phyloP scores from a whole-genome alignment of 139 green algal species.

The Diplosphaera chodatii region DNA sequence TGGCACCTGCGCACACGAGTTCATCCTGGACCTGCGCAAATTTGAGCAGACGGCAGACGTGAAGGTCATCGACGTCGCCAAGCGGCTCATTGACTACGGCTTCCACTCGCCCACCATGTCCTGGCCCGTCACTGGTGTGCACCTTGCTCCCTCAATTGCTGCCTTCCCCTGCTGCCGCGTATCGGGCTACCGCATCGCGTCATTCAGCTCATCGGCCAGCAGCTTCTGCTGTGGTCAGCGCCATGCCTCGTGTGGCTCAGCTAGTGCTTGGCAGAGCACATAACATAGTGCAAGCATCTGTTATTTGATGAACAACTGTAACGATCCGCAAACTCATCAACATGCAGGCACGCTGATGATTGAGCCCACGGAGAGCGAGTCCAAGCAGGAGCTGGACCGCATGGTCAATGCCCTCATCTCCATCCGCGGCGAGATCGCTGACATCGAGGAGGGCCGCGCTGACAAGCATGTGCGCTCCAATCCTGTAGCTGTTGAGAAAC shows the following conservation, averaged over 20 bases:
- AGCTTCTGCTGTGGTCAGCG: no score
- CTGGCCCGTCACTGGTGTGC: conserved; percentile 83
- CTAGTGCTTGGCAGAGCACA: no score
- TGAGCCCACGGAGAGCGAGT: conserved; percentile 94
- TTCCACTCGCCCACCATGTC: conserved; percentile 99
- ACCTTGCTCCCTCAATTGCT: no score
- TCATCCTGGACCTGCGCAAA: conserved; percentile 91
- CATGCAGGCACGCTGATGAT: conserved; percentile 93
- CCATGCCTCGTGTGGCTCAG: no score
- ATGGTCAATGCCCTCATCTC: conserved; percentile 94
- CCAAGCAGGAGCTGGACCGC: conserved; percentile 87
- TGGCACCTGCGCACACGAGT: conserved; percentile 98
- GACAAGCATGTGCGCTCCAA: no score
- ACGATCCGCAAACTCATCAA: no score
- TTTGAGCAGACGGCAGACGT: conserved; percentile 33
- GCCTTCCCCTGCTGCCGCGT: no score
- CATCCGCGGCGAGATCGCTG: conserved; percentile 87
- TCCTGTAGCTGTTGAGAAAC: no score
- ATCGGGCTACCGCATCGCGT: no score
- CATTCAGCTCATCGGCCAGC: no score
- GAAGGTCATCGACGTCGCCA: conserved; percentile 93
- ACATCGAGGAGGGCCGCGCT: conserved; percentile 71
- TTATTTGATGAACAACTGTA: no score
- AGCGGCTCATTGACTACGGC: conserved; percentile 98
- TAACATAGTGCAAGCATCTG: not conserved